These are phyloP conservation scores for Globisporangium megalacanthum DNA, from an alignment of 352 stramenopile species.

Conservation along the genomic window DNA sequence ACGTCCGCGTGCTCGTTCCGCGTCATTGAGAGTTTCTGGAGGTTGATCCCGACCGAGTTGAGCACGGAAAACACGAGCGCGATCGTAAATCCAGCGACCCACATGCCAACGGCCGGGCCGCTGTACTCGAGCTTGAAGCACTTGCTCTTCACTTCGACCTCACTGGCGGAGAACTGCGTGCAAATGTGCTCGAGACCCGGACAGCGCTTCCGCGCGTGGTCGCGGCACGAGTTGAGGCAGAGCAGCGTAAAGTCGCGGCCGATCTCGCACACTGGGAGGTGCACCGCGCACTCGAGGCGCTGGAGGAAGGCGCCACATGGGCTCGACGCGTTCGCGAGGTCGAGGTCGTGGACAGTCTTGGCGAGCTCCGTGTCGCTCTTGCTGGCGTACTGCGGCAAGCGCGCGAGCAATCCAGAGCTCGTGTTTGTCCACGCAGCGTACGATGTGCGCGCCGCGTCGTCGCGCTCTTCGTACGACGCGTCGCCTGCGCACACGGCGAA, in stretches of 20 bases:
- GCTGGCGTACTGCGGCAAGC: slow-evolving; percentile 46
- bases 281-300: slow-evolving; percentile 59
- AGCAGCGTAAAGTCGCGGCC: slow-evolving; percentile 59
- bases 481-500: slow-evolving; percentile 62
- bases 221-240: slow-evolving; percentile 56
- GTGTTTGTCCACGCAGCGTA: slow-evolving; percentile 51
- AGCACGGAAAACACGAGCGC: slow-evolving; percentile 85
- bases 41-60: slow-evolving; percentile 88
- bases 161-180: slow-evolving; percentile 22
- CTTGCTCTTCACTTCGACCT: slow-evolving; percentile 64
- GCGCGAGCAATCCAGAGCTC: slow-evolving; percentile 27
- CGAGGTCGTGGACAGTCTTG: slow-evolving; percentile 32
- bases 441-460: slow-evolving; percentile 28
- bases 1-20: slow-evolving; percentile 56
- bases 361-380: slow-evolving; percentile 31
- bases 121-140: slow-evolving; percentile 78
- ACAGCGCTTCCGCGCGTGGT: slow-evolving; percentile 53
- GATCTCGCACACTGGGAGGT: slow-evolving; percentile 81
- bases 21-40: slow-evolving; percentile 88
- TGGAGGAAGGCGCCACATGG: slow-evolving; percentile 51
- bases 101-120: slow-evolving; percentile 73
- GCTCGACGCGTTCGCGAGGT: slow-evolving; percentile 62
- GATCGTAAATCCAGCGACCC: slow-evolving; percentile 83
- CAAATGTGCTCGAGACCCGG: slow-evolving; percentile 62
- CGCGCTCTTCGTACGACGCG: slow-evolving; percentile 55